Conservation (phyloP, 352 stramenopile species). For the Thalassiosira livingstoniorum region DNA sequence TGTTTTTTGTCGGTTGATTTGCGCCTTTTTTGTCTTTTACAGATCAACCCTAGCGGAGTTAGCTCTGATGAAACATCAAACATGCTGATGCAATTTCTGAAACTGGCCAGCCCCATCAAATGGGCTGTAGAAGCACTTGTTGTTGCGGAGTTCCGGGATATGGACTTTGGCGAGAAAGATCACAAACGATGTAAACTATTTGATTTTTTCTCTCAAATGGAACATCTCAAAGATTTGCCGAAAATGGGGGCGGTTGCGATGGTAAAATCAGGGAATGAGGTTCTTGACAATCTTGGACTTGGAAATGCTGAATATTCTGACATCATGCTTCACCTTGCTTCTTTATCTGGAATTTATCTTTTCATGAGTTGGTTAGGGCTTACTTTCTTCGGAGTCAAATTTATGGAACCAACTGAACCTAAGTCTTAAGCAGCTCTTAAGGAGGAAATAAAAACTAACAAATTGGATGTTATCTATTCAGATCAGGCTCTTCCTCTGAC, state of each 20-base stretch:
- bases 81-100: slow-evolving; percentile 60
- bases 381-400: slow-evolving; percentile 46
- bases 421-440: background rate
- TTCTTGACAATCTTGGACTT: slow-evolving; percentile 75
- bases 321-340: slow-evolving; percentile 60
- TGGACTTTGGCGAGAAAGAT: slow-evolving; percentile 66
- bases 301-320: slow-evolving; percentile 58
- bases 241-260: slow-evolving; percentile 79
- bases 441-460: too few relatives aligned
- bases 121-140: slow-evolving; percentile 80
- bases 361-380: slow-evolving; percentile 69
- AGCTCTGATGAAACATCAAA: slow-evolving; percentile 56
- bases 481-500: too few relatives aligned
- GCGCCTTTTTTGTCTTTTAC: too few relatives aligned
- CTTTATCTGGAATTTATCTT: slow-evolving; percentile 69
- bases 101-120: slow-evolving; percentile 72
- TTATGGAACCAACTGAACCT: slow-evolving; percentile 39
- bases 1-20: too few relatives aligned
- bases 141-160: slow-evolving; percentile 75
- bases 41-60: slow-evolving; percentile 83
- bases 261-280: slow-evolving; percentile 82
- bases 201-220: slow-evolving; percentile 7
- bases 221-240: slow-evolving; percentile 66
- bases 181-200: slow-evolving; percentile 28
- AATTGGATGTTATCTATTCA: too few relatives aligned